These are phyloP conservation scores for Diaporthe aspalathi DNA, from an alignment of 2,329 filamentous ascomycete genomes.

Conservation along the genomic window DNA sequence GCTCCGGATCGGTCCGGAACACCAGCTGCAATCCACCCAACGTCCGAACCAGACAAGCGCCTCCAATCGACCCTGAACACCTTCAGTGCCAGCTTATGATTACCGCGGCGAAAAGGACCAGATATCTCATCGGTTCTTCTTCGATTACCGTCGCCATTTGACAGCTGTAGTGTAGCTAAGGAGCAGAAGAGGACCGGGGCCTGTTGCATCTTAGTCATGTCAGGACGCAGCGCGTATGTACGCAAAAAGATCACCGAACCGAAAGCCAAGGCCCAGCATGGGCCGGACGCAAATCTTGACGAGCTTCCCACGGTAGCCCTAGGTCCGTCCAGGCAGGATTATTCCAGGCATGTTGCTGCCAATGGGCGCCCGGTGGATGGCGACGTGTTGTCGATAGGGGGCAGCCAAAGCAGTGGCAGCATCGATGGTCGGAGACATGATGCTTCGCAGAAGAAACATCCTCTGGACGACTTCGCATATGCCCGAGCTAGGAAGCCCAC, in stretches of 20 bases:
- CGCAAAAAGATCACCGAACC: constrained; percentile 67
- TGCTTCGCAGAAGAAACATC: constrained; percentile 43
- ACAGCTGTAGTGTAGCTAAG: background rate
- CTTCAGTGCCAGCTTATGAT: constrained; percentile 3
- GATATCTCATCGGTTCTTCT: background rate
- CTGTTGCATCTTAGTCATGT: constrained; percentile 55
- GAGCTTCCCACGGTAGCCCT: constrained; percentile 48
- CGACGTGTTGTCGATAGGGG: constrained; percentile 44
- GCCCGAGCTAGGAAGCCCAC: constrained; percentile 56
- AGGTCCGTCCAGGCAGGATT: constrained; percentile 48
- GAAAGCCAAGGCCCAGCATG: constrained; percentile 51
- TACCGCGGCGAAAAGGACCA: background rate
- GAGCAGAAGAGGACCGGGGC: background rate
- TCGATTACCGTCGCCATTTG: background rate
- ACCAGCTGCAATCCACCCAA: constrained; percentile 37
- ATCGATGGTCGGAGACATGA: constrained; percentile 49
- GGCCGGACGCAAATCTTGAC: constrained; percentile 42
- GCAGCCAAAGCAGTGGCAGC: constrained; percentile 54
- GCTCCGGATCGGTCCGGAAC: constrained; percentile 15
- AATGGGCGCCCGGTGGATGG: constrained; percentile 54
- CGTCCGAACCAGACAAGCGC: constrained; percentile 1
- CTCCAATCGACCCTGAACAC: background rate
- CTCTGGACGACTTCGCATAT: constrained; percentile 58
- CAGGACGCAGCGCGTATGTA: constrained; percentile 67
- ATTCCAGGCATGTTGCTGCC: constrained; percentile 55